phyloP scores from a whole-genome alignment of 805 yeast genomes.

The Lipomyces sp. region DNA sequence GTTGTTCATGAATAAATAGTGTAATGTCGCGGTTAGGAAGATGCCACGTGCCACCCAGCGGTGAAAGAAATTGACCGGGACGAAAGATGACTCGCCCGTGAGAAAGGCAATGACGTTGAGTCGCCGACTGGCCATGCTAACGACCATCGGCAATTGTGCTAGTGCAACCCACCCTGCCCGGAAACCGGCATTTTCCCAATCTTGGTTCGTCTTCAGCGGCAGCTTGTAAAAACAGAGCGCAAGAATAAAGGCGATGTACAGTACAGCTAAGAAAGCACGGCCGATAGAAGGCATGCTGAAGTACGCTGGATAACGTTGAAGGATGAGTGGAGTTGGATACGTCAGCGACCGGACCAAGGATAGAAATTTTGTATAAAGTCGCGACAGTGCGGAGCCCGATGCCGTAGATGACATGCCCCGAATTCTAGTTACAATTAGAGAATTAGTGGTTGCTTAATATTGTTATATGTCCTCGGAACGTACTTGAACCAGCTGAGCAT shows the following conservation, averaged over 20 bases:
- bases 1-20: slow-evolving; percentile 35
- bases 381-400: slow-evolving; percentile 7
- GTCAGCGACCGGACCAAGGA: slow-evolving; percentile 23
- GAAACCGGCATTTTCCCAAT: slow-evolving; percentile 39
- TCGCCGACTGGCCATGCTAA: slow-evolving; percentile 37
- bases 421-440: not conserved
- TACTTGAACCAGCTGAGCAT: slow-evolving; percentile 18
- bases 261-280: slow-evolving; percentile 15
- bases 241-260: slow-evolving; percentile 36
- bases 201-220: slow-evolving; percentile 13
- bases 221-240: slow-evolving; percentile 36
- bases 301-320: slow-evolving; percentile 10
- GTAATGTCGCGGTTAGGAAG: slow-evolving; percentile 39
- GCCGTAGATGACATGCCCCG: not conserved
- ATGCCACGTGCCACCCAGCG: slow-evolving; percentile 42
- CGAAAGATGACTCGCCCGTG: slow-evolving; percentile 38
- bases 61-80: slow-evolving; percentile 39
- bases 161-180: slow-evolving; percentile 42
- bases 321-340: slow-evolving; percentile 20
- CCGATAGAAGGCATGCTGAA: slow-evolving; percentile 32
- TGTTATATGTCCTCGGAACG: not conserved
- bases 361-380: slow-evolving; percentile 16
- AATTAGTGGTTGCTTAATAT: not conserved
- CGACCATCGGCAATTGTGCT: slow-evolving; percentile 40
- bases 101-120: slow-evolving; percentile 33